Conservation (phyloP, 1,284 basidiomycete species). For the Tilletia caries region DNA sequence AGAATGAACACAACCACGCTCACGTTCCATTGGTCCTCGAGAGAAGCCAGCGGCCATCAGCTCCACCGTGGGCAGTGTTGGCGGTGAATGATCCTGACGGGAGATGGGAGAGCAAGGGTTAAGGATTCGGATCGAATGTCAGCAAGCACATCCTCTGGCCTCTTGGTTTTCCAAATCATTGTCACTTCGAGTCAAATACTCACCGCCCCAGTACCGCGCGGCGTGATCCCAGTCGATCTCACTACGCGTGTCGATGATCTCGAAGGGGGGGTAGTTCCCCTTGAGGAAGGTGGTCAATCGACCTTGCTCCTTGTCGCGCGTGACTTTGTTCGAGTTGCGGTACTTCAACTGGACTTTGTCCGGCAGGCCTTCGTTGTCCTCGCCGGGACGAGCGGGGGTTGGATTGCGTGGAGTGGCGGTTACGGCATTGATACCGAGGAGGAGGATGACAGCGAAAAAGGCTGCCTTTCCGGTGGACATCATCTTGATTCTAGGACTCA, state of each 20-base stretch:
- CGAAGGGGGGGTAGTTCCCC: conserved; percentile 8
- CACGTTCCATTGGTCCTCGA: neutral
- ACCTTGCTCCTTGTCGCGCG: neutral
- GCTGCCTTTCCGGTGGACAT: too few species aligned
- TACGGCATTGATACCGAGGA: too few species aligned
- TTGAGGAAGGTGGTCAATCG: neutral
- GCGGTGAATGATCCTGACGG: neutral
- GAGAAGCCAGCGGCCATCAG: neutral
- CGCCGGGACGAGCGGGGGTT: too few species aligned
- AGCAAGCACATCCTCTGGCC: neutral
- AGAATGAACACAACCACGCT: neutral
- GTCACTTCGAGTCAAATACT: neutral
- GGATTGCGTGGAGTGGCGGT: too few species aligned
- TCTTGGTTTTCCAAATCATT: neutral
- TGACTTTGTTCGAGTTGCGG: neutral
- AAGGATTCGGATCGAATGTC: too few species aligned
- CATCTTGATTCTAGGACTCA: too few species aligned
- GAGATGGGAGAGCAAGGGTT: too few species aligned
- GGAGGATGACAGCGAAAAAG: too few species aligned
- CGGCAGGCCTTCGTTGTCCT: neutral
- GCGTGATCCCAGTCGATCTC: conserved; percentile 9
- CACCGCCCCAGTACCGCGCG: neutral
- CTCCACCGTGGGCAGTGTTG: neutral
- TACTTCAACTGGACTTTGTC: neutral
- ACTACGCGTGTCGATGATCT: neutral